A percentile compares a stretch with the other conserved stretches of the same genome.
phyloP scores from a whole-genome alignment of 345 rosid genomes.

The Gossypium rotundifolium region DNA sequence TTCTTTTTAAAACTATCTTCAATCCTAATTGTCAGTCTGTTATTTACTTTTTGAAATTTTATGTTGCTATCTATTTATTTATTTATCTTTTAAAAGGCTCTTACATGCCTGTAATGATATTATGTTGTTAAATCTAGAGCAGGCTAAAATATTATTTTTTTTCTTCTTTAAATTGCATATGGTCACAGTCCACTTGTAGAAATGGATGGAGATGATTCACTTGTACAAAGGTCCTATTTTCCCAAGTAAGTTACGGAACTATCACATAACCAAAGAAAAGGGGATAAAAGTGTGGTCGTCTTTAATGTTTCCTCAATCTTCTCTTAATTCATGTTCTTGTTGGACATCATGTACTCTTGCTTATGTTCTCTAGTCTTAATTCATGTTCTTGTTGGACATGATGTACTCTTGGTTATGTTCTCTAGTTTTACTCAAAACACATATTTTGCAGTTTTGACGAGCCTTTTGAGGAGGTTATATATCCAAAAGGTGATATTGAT shows the following conservation, averaged over 20 bases:
- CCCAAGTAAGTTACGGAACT: constrained; percentile 51
- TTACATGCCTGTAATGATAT: not conserved
- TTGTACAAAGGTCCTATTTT: constrained; percentile 45
- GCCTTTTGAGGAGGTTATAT: constrained; percentile 80
- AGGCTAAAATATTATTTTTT: not conserved
- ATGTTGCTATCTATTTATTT: not conserved
- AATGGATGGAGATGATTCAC: constrained; percentile 38
- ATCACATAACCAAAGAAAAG: not conserved
- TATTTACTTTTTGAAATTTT: not conserved
- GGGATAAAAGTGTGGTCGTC: not conserved
- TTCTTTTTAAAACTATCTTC: not conserved
- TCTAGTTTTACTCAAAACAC: constrained; percentile 9
- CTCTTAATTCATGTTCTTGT: not conserved
- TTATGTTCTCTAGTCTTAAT: not conserved
- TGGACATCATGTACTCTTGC: not conserved
- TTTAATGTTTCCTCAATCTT: not conserved
- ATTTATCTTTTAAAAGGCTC: not conserved
- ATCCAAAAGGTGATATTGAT: constrained; percentile 89
- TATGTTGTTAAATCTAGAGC: not conserved
- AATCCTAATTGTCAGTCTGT: not conserved
- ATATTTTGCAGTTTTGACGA: constrained; percentile 64
- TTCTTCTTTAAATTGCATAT: constrained; percentile 10
- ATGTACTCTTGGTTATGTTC: not conserved
- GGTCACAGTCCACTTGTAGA: constrained; percentile 39
- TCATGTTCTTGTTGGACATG: not conserved